Evolutionary conservation across 352 stramenopile species (phyloP), one percentile per base, ranked within the genome.

Genomic region (Globisporangium nagaii): DNA sequence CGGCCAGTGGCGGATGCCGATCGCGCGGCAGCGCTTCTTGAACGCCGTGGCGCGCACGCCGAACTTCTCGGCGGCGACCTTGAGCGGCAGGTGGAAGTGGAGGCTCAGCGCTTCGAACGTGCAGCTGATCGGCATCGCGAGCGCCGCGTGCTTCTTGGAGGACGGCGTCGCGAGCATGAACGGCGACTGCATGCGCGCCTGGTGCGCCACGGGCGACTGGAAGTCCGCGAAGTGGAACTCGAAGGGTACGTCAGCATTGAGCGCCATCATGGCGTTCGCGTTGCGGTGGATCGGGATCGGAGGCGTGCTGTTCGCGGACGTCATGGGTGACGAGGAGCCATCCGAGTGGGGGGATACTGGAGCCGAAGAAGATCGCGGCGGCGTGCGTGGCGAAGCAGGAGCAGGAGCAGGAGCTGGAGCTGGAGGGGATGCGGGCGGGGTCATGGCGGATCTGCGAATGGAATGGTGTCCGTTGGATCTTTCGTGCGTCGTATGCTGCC

Each of bases 11-110:
- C 78, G 73, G 56, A 86, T 85, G 22, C 76, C 79, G 46, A 88
- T 88, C 15, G 75, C 74, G 10, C 79, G 71, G 54, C 79, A 86
- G 25, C 75, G 67, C 52, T 89, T 89, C 64, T 89, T 87, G 66
- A 88, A 88, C 24, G 78, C 78, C 12, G 78, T 88, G 22, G 78
- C 78, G 11, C 78, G 75, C 20, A 88, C 78, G 22, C 78, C 78
- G 50, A 88, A 88, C 58, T 88, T 86, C 59, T 88, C 78, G 35
- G 78, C 78, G 7, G 78, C 78, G 8, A 68, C 65, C 57, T 88
- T 88, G 20, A 88, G 68, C 13, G 78, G 78, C 37, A 88, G 42
- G 45, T 88, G 73, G 49, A 88, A 88, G 56, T 86, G 72, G 30
- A 40, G 41, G 42, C 53, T 59, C 17, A 59, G 45, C 1, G 63